A percentile compares a stretch with the other conserved stretches of the same genome.
phyloP scores from a whole-genome alignment of 2,329 filamentous ascomycete genomes.

The Penicillium italicum region DNA sequence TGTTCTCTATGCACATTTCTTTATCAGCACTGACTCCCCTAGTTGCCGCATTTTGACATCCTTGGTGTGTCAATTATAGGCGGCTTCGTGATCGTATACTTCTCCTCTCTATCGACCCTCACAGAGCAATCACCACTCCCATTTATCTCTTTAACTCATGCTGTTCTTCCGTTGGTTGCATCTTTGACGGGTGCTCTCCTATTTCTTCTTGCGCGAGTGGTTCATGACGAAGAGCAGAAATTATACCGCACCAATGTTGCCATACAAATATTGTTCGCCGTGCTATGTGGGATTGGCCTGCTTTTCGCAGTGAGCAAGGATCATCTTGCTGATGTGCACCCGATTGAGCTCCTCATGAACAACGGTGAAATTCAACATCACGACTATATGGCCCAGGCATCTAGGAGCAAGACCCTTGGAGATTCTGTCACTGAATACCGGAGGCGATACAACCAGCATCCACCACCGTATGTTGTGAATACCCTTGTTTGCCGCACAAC shows the following conservation, averaged over 20 bases:
- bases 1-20: neutral
- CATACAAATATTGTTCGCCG: constrained; percentile 38
- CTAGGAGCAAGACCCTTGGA: constrained; percentile 46
- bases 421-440: constrained; percentile 53
- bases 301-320: constrained; percentile 42
- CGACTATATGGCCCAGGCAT: constrained; percentile 48
- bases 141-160: constrained; percentile 26
- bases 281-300: constrained; percentile 44
- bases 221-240: constrained; percentile 30
- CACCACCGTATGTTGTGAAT: constrained; percentile 48
- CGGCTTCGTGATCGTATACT: constrained; percentile 35
- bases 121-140: constrained; percentile 33
- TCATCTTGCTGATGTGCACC: constrained; percentile 46
- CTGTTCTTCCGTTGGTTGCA: constrained; percentile 31
- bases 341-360: constrained; percentile 55
- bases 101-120: constrained; percentile 31
- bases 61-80: constrained; percentile 40
- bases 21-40: constrained; percentile 10
- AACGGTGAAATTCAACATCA: constrained; percentile 49
- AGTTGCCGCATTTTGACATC: constrained; percentile 43
- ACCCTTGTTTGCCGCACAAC: neutral
- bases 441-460: constrained; percentile 51
- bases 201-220: constrained; percentile 27
- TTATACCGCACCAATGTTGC: constrained; percentile 27
- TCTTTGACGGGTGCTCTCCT: constrained; percentile 30